Percentiles rank a stretch among this genome's conserved stretches.
Conservation (phyloP, 73 alveolate species). For the Paramecium primaurelia region DNA sequence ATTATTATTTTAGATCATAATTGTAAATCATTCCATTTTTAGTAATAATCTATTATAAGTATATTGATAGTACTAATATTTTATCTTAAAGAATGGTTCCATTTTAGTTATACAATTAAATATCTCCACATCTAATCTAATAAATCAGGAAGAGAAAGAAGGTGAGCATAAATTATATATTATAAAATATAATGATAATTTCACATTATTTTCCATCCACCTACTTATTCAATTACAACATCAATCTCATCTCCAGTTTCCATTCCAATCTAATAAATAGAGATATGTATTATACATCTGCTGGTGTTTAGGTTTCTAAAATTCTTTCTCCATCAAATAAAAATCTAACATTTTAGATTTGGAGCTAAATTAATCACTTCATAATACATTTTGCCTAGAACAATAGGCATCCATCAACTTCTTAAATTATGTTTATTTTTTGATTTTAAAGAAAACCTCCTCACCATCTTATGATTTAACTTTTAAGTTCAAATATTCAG, state of each 20-base stretch:
- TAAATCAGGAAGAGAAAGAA: not conserved
- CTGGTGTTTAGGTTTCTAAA: not conserved
- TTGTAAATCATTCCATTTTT: not conserved
- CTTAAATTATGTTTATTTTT: not conserved
- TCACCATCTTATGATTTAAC: not conserved
- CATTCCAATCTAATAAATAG: not conserved
- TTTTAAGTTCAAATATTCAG: not conserved
- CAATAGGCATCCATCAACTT: conserved; percentile 13
- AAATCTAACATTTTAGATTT: not conserved
- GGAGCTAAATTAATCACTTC: not conserved
- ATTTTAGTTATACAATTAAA: not conserved
- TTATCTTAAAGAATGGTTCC: not conserved
- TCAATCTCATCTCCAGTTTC: conserved; percentile 27
- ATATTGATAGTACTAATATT: not conserved
- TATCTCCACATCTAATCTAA: not conserved
- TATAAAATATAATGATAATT: not conserved
- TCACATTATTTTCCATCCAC: not conserved
- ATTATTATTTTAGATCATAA: not conserved
- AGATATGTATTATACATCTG: not conserved
- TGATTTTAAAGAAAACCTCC: not conserved
- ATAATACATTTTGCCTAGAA: not conserved
- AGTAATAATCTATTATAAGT: not conserved
- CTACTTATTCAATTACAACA: not conserved
- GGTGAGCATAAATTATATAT: not conserved
- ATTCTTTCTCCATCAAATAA: conserved; percentile 2